Conservation (phyloP, 169 alveolate genomes). For the Amoebophrya sp. region DNA sequence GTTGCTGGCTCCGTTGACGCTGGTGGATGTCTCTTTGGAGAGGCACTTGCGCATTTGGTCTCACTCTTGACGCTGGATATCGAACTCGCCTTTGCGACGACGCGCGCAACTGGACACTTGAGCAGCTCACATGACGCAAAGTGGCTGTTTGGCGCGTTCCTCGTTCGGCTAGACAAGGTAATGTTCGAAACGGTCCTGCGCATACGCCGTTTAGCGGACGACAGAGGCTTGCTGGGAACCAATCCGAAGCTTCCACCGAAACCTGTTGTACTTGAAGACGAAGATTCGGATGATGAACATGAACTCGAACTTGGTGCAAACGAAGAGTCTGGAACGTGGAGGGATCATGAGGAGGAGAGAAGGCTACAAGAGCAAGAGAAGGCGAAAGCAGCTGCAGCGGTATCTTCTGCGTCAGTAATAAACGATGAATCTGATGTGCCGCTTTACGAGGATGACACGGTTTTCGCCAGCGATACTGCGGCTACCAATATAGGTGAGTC, state of each 20-base stretch:
- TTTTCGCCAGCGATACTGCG: background rate
- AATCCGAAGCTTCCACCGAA: too few species aligned
- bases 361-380: too few species aligned
- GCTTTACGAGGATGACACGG: background rate
- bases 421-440: too few species aligned
- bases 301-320: background rate
- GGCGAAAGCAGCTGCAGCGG: too few species aligned
- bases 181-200: background rate
- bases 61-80: background rate
- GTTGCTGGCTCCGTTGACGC: background rate
- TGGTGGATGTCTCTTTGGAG: background rate
- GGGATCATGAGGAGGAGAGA: background rate
- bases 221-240: background rate
- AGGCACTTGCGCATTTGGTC: background rate
- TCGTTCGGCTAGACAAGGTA: background rate
- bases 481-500: too few species aligned
- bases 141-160: background rate
- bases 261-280: too few species aligned
- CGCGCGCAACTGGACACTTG: background rate
- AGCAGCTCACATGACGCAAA: background rate
- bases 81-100: background rate
- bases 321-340: background rate
- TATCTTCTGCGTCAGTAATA: too few species aligned
- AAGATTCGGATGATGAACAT: background rate
- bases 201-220: background rate